Evolutionary conservation across 1,139 yeast genomes (phyloP).

Genomic region (Geotrichum klebahnii): DNA sequence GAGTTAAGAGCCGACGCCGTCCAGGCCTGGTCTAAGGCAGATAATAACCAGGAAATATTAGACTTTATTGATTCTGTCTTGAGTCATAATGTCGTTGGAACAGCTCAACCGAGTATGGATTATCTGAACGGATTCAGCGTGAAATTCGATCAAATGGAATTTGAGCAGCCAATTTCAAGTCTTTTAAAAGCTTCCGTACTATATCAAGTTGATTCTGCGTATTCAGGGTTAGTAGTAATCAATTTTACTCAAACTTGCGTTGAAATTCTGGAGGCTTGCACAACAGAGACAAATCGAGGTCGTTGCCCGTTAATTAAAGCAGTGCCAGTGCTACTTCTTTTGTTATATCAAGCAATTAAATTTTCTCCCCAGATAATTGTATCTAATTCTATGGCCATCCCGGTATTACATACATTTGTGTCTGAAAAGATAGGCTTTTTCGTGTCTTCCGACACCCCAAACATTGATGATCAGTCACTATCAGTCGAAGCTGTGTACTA

Average conservation of each 20-base stretch:
- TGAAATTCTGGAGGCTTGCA: not conserved
- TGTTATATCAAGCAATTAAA: slow-evolving; percentile 50
- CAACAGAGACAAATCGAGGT: not conserved
- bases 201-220: not conserved
- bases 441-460: not conserved
- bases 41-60: not conserved
- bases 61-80: slow-evolving; percentile 2
- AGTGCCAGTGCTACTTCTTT: slow-evolving; percentile 53
- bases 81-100: not conserved
- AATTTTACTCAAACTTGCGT: not conserved
- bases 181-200: slow-evolving; percentile 1
- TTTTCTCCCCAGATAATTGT: slow-evolving; percentile 57
- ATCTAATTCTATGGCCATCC: not conserved
- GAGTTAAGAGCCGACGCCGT: slow-evolving; percentile 11
- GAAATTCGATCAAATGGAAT: not conserved
- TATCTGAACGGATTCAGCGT: slow-evolving; percentile 4
- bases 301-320: slow-evolving; percentile 29
- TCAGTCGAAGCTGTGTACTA: slow-evolving; percentile 13
- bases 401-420: not conserved
- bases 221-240: not conserved
- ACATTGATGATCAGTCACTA: slow-evolving; percentile 2
- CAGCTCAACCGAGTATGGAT: slow-evolving; percentile 3
- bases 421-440: not conserved
- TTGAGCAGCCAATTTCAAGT: not conserved
- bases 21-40: slow-evolving; percentile 10